Conservation (phyloP, 768 basidiomycete genomes). For the Rhizopogon vulgaris region DNA sequence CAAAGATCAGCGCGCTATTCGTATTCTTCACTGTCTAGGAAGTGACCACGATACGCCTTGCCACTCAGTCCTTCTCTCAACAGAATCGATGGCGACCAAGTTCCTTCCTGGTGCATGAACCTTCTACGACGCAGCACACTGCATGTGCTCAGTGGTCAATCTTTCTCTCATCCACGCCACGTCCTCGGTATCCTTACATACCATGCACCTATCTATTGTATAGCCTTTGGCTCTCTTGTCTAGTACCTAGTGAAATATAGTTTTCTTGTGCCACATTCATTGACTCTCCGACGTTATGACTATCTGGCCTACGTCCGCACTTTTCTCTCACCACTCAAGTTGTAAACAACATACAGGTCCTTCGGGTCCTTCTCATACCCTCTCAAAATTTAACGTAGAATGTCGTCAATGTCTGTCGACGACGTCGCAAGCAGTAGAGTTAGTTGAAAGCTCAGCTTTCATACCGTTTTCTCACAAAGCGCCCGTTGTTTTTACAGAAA, state of each 20-base stretch:
- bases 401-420: conserved; percentile 40
- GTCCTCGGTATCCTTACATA: not conserved
- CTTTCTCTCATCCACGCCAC: not conserved
- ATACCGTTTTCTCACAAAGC: conserved; percentile 26
- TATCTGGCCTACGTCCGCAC: conserved; percentile 19
- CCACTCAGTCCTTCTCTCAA: not conserved
- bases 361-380: not conserved
- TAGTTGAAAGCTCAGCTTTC: conserved; percentile 28
- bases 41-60: no score
- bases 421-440: conserved; percentile 47
- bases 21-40: not conserved
- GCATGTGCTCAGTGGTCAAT: not conserved
- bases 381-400: not conserved
- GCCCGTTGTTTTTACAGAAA: conserved; percentile 29
- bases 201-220: conserved; percentile 12
- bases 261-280: conserved; percentile 39
- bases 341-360: conserved; percentile 9
- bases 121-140: not conserved
- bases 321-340: conserved; percentile 15
- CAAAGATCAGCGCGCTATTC: no score
- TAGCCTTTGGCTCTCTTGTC: conserved; percentile 20
- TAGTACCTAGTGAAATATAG: conserved; percentile 30
- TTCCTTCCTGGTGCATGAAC: not conserved
- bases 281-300: conserved; percentile 50
- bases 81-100: not conserved